phyloP scores from a whole-genome alignment of 768 basidiomycete species.

The Artomyces pyxidatus region DNA sequence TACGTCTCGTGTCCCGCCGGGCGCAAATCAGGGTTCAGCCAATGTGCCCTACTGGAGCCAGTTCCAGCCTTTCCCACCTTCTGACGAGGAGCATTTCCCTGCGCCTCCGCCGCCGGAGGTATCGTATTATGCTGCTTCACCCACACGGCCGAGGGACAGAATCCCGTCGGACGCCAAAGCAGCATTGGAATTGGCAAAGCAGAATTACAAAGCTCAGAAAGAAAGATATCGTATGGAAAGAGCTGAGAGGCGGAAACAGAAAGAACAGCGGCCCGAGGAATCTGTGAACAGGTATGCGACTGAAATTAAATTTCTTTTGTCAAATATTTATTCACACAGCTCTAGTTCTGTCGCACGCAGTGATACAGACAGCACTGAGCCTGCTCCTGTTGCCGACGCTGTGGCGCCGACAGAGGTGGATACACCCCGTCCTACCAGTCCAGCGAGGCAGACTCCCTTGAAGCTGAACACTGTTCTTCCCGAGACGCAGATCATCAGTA shows the following conservation, averaged over 20 bases:
- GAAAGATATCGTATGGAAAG: constrained; percentile 57
- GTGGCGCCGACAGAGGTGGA: no score
- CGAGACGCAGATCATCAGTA: constrained; percentile 45
- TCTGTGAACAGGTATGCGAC: no score
- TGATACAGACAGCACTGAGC: not conserved
- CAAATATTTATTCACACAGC: no score
- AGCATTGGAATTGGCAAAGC: constrained; percentile 56
- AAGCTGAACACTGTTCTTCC: not conserved
- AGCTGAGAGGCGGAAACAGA: constrained; percentile 28
- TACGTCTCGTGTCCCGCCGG: not conserved
- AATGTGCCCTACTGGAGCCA: constrained; percentile 9
- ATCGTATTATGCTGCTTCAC: constrained; percentile 12
- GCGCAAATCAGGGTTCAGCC: not conserved
- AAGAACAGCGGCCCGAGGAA: not conserved
- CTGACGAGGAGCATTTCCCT: not conserved
- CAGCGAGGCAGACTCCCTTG: not conserved
- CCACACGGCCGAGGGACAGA: constrained; percentile 1
- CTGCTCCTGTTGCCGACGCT: no score
- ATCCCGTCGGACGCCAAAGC: constrained; percentile 17
- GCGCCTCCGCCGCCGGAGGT: constrained; percentile 9
- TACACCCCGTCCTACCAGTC: not conserved
- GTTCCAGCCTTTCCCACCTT: constrained; percentile 10
- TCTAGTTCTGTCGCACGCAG: not conserved
- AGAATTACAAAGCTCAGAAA: constrained; percentile 59
- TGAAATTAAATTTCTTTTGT: no score